Evolutionary conservation across 495 filamentous ascomycete species (phyloP), one percentile per base, ranked within the genome.

Genomic region (Xylaria acuta): DNA sequence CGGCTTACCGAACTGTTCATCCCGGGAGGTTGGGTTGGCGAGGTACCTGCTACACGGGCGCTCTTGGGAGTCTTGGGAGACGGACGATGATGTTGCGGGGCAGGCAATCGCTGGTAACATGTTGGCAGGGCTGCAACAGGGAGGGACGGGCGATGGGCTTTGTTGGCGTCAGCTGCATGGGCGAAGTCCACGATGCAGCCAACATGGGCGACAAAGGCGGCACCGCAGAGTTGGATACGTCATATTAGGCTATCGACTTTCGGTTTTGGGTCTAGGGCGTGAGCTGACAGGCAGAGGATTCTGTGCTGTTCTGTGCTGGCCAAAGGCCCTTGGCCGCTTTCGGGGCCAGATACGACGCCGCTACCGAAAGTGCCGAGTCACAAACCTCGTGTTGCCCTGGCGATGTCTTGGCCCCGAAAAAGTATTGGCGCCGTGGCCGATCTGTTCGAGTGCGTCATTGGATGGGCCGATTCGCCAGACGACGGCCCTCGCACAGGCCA

Each of bases 361-460:
- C 47, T 74, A 72, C 75, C 73, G 73, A 77, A 73, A 75, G 72
- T 75, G 45, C 75, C 73, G 77, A 75, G 73, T 49, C 34, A 25
- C 40, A 73, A 73, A 79, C 66, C 75, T 79, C 77, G 77, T 79
- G 77, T 79, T 79, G 77, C 75, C 76, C 64, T 49, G 64, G 51
- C 73, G 72, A 71, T 71, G 69, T 71, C 69, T 71, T 64, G 38
- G 70, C 60, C 59, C 60, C 63, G 30, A 67, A 18, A n/a, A 70
- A 51, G 59, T 53, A 47, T 65, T 70, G 68, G 68, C 45, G 58
- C 45, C 30, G 68, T 53, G 58, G 47, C 69, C 14, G 45, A 30
- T 22, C 36, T 5, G 47, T 18, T 56, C 65, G 34, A 4, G 30
- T 40, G 27, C 62, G 59, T 71, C 59, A 71, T 71, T 71, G 69